Percentiles rank a stretch among this genome's conserved stretches.
These are phyloP conservation scores for Aspergillus puulaauensis DNA, from an alignment of 2,329 filamentous ascomycete species.

Conservation along the genomic window DNA sequence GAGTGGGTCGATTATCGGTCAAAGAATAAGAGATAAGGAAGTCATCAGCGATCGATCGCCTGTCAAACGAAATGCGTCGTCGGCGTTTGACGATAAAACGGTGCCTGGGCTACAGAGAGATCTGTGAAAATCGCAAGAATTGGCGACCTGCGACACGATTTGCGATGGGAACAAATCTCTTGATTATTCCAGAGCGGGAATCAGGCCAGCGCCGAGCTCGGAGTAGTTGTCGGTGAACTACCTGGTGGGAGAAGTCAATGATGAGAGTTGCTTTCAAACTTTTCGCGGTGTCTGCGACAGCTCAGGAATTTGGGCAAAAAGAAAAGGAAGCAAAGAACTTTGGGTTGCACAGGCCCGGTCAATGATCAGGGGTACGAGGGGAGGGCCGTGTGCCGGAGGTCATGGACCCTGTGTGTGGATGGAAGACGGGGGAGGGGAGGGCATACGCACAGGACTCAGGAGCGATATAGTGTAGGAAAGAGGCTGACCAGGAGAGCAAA, in stretches of 20 bases:
- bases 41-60: constrained; percentile 16
- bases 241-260: constrained; percentile 1
- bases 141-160: constrained; percentile 22
- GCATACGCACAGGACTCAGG: constrained; percentile 1
- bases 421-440: not conserved
- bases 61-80: not conserved
- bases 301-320: not conserved
- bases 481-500: not conserved
- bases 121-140: constrained; percentile 14
- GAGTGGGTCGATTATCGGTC: constrained; percentile 14
- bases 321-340: not conserved
- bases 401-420: not conserved
- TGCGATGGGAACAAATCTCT: constrained; percentile 14
- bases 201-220: not conserved
- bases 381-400: not conserved
- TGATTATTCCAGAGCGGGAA: constrained; percentile 8
- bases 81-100: not conserved
- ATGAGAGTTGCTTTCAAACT: not conserved
- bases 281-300: not conserved
- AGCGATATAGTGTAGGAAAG: not conserved
- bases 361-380: constrained; percentile 6
- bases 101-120: not conserved
- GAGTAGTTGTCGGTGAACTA: constrained; percentile 2
- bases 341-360: constrained; percentile 3
- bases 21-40: constrained; percentile 9